Percentiles rank a stretch among this genome's conserved stretches.
These are phyloP conservation scores for Termitomyces sp. DNA, from an alignment of 768 basidiomycete genomes.

Conservation along the genomic window DNA sequence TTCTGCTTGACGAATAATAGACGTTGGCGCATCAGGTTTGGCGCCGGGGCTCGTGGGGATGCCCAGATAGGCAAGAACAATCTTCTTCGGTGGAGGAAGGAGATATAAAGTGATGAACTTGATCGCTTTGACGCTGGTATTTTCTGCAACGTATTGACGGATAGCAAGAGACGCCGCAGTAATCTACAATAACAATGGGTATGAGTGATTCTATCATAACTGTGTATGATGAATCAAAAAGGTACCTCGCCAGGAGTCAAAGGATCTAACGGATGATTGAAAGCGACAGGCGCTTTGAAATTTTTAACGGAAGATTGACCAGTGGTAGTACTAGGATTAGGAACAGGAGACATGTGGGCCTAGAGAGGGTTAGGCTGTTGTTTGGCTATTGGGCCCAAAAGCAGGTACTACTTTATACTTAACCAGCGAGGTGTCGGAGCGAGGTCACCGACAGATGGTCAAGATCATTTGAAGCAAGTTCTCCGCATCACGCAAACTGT, in stretches of 20 bases:
- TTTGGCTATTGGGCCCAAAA: slow-evolving; percentile 18
- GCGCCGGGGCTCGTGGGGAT: slow-evolving; percentile 65
- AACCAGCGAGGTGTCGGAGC: too few species aligned
- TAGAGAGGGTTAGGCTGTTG: too few species aligned
- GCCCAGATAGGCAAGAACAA: slow-evolving; percentile 74
- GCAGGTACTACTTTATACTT: not conserved
- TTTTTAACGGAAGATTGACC: slow-evolving; percentile 15
- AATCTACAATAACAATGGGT: slow-evolving; percentile 44
- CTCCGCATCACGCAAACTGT: too few species aligned
- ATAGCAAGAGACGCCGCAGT: slow-evolving; percentile 57
- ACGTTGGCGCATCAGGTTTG: slow-evolving; percentile 43
- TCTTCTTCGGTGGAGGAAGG: slow-evolving; percentile 70
- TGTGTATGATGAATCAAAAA: not conserved
- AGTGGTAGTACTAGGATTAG: slow-evolving; percentile 17
- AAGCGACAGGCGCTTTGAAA: slow-evolving; percentile 15
- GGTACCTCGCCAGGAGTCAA: slow-evolving; percentile 60
- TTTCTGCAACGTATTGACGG: slow-evolving; percentile 46
- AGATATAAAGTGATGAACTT: slow-evolving; percentile 70
- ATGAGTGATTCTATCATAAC: not conserved
- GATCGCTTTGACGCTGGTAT: slow-evolving; percentile 62
- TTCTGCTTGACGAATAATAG: slow-evolving; percentile 70
- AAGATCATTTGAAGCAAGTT: too few species aligned
- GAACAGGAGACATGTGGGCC: slow-evolving; percentile 17
- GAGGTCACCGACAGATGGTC: too few species aligned
- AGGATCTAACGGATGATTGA: slow-evolving; percentile 64